Evolutionary conservation across 2,329 filamentous ascomycete species (phyloP), one percentile per base, ranked within the genome.

Genomic region (Pseudovirgaria hyperparasitica): DNA sequence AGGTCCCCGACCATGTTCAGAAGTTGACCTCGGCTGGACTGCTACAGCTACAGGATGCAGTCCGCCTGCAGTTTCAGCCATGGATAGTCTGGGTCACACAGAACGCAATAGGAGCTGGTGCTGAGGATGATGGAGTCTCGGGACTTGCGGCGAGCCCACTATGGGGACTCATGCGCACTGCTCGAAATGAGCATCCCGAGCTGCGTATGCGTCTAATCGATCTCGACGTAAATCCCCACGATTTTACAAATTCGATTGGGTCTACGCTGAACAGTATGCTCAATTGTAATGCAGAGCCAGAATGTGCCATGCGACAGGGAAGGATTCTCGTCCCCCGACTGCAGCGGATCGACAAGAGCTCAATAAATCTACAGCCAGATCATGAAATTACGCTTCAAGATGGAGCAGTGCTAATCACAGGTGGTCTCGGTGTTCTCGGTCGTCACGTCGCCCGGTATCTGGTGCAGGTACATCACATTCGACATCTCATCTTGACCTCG

Each of bases 101-200:
- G 23, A 31, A 34, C 26, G 41, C 37, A 4, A 27, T 47, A 4
- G 41, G 43, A 19, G 34, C 36, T 9, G 39, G 30, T 9, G 23
- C 25, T 12, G 28, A 33, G 17, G 37, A 43, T 28, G 22, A 16
- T 11, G 23, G 9, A 41, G 35, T 17, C 31, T 37, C 1, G 38
- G 26, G 13, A 26, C 41, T 12, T n/a, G n/a, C n/a, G n/a, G n/a
- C n/a, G n/a, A n/a, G n/a, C n/a, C n/a, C n/a, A n/a, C 28, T 47
- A 24, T 45, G 40, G 43, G 43, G 42, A 24, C 32, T 47, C 9
- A 39, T 42, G 34, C 38, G 43, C 16, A 42, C 40, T 5, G 37
- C 38, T 14, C 29, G 41, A 22, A 43, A 19, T 21, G 43, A 47
- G 30, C 39, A 47, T 33, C 43, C 43, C 20, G 43, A 45, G 27